These are phyloP conservation scores for Ceratocystis lukuohia DNA, from an alignment of 2,329 filamentous ascomycete species.

Conservation along the genomic window DNA sequence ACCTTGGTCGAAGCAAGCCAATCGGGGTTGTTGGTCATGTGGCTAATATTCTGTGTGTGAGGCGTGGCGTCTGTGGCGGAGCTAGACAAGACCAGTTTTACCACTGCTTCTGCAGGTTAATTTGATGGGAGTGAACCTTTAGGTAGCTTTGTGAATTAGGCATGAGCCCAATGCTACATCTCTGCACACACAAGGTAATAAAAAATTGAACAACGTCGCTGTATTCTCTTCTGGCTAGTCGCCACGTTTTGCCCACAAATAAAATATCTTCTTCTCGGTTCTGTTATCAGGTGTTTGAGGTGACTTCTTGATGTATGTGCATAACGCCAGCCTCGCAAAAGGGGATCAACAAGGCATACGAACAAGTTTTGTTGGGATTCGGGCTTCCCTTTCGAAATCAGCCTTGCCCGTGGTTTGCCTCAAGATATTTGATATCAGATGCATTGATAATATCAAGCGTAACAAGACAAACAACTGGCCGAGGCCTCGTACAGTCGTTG, in stretches of 20 bases:
- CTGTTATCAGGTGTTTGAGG: background rate
- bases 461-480: background rate
- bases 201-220: background rate
- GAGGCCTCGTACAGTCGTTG: background rate
- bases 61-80: slow-evolving; percentile 4
- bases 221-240: background rate
- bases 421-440: background rate
- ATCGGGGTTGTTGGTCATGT: background rate
- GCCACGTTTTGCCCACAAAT: background rate
- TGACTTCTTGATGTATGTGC: background rate
- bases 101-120: background rate
- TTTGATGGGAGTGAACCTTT: too few relatives aligned
- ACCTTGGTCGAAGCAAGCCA: background rate
- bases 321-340: background rate
- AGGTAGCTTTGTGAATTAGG: background rate
- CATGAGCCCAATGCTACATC: background rate
- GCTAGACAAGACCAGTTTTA: background rate
- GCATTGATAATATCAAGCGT: background rate
- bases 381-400: background rate
- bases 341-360: background rate
- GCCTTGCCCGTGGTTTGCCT: slow-evolving; percentile 1
- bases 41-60: background rate
- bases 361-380: background rate
- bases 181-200: background rate
- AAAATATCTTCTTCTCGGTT: background rate